Conservation (phyloP, 2,329 filamentous ascomycete species). For the Fusarium pseudocircinatum region DNA sequence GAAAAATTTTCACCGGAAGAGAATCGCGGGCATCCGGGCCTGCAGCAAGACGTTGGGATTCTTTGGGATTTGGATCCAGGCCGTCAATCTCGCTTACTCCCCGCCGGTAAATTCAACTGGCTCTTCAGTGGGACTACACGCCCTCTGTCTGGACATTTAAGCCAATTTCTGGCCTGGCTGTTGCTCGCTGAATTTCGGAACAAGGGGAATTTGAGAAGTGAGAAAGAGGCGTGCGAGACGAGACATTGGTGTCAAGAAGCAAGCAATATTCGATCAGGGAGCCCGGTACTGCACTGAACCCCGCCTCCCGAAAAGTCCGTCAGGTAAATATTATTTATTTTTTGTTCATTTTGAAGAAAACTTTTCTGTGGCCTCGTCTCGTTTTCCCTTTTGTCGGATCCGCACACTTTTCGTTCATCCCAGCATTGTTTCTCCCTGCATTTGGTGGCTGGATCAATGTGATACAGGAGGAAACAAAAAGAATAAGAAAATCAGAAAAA, state of each 20-base stretch:
- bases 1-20: slow-evolving; percentile 46
- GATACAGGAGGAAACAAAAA: slow-evolving; percentile 26
- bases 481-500: slow-evolving; percentile 21
- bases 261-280: slow-evolving; percentile 1
- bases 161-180: slow-evolving; percentile 10
- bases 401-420: slow-evolving; percentile 10
- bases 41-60: slow-evolving; percentile 41
- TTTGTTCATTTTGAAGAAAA: slow-evolving; percentile 13
- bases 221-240: slow-evolving; percentile 12
- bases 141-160: slow-evolving; percentile 6
- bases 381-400: slow-evolving; percentile 25
- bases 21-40: slow-evolving; percentile 40
- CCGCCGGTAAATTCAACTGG: slow-evolving; percentile 49
- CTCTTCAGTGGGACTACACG: slow-evolving; percentile 37
- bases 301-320: slow-evolving; percentile 18
- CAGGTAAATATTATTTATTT: slow-evolving; percentile 18
- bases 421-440: slow-evolving; percentile 27
- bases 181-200: slow-evolving; percentile 19
- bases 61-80: slow-evolving; percentile 35
- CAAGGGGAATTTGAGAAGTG: slow-evolving; percentile 22
- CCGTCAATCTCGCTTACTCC: slow-evolving; percentile 50
- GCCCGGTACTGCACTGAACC: slow-evolving; percentile 10
- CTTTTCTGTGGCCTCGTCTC: slow-evolving; percentile 22
- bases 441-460: slow-evolving; percentile 24
- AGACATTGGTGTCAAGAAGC: slow-evolving; percentile 5